A percentile compares a stretch with the other conserved stretches of the same genome.
These are phyloP conservation scores for Cadophora malorum DNA, from an alignment of 2,329 filamentous ascomycete genomes.

Conservation along the genomic window DNA sequence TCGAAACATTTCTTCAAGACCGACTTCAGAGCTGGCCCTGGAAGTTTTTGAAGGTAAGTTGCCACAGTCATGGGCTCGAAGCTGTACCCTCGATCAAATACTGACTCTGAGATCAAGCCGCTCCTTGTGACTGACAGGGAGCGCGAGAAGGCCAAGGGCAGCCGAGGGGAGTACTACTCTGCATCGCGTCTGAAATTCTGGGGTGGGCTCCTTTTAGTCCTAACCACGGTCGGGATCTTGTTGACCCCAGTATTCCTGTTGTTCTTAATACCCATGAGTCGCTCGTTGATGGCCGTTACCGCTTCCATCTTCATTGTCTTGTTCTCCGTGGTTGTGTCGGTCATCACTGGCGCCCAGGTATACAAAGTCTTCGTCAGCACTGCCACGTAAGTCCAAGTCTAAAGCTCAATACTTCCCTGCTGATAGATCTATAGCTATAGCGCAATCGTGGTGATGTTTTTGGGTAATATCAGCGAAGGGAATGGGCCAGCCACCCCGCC, in stretches of 20 bases:
- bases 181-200: not conserved
- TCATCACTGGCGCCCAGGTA: slow-evolving; percentile 24
- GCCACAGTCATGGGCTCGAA: not conserved
- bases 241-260: slow-evolving; percentile 33
- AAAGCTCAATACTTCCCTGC: not conserved
- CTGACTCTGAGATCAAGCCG: not conserved
- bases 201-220: slow-evolving; percentile 20
- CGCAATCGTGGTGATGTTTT: slow-evolving; percentile 23
- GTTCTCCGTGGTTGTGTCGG: slow-evolving; percentile 25
- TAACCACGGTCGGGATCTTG: slow-evolving; percentile 25
- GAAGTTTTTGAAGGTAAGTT: slow-evolving; percentile 13
- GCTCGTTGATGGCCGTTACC: slow-evolving; percentile 25
- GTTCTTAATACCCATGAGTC: slow-evolving; percentile 32
- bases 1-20: slow-evolving; percentile 14
- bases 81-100: not conserved
- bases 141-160: slow-evolving; percentile 23
- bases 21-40: slow-evolving; percentile 3
- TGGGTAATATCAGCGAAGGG: slow-evolving; percentile 20
- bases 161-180: slow-evolving; percentile 21
- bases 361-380: slow-evolving; percentile 29
- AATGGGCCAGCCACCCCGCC: not conserved
- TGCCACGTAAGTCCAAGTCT: slow-evolving; percentile 26
- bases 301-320: slow-evolving; percentile 26
- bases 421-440: slow-evolving; percentile 17
- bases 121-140: slow-evolving; percentile 19